Evolutionary conservation across 495 filamentous ascomycete genomes (phyloP), one percentile per base, ranked within the genome.

Genomic region (Chlorociboria aeruginascens): DNA sequence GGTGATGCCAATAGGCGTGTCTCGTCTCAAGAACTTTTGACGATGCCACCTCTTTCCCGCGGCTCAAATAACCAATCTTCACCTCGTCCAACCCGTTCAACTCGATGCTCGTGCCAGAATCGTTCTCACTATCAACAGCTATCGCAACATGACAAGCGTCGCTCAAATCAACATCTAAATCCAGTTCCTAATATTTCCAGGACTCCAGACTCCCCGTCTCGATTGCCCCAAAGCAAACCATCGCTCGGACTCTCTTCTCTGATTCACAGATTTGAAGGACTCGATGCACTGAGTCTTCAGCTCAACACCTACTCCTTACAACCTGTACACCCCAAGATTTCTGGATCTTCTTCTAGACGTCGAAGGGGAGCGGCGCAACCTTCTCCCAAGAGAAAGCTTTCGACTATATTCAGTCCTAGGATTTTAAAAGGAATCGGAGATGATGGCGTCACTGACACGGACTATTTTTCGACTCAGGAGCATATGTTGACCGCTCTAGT

Each of bases 221-320:
- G n/a, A n/a, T n/a, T n/a, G n/a, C n/a, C n/a, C n/a, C n/a, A n/a
- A 16, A 3, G 3, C 11, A 40, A 40, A 40, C 12, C 14, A 9
- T 20, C 38, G 25, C 16, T 7, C 9, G 38, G 14, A 12, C 13
- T 40, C 25, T 40, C 14, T 9, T 40, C 38, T 40, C 9, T 40
- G 9, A 13, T 40, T 16, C 1, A 16, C 12, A 40, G 17, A 16
- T 40, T 40, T 13, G 38, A 40, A 16, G 38, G 3, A 40, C 38
- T 40, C 4, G 63, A 66, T 45, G 55, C 61, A 7, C 51, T 61
- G 8, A 63, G 54, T 28, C 45, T 38, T 54, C 63, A 32, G n/a
- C 38, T 41, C 43, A 46, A 38, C 8, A 34, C 13, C 17, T 41
- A 25, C 25, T 25, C 35, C 13, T 45, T 43, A 31, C 50, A 20